phyloP scores from a whole-genome alignment of 768 basidiomycete species.

The Leccinum boreale region DNA sequence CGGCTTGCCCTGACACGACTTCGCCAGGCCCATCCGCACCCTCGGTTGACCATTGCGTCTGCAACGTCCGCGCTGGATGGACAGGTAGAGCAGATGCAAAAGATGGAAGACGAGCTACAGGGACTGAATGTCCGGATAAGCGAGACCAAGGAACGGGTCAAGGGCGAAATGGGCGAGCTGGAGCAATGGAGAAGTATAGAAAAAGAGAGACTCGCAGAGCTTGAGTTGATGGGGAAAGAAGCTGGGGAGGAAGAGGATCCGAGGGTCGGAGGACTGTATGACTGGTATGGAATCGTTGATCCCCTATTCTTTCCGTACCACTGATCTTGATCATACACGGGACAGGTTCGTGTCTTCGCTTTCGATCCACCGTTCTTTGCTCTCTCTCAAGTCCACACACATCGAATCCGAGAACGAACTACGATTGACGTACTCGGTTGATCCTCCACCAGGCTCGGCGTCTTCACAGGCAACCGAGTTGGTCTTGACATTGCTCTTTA shows the following conservation, averaged over 20 bases:
- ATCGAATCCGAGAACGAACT: constrained; percentile 75
- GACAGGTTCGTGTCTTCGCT: constrained; percentile 71
- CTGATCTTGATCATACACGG: background rate
- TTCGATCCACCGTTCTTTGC: constrained; percentile 57
- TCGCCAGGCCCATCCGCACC: constrained; percentile 74
- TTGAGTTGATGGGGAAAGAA: constrained; percentile 50
- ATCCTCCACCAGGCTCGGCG: constrained; percentile 25
- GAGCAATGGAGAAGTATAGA: constrained; percentile 63
- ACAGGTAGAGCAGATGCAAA: constrained; percentile 79
- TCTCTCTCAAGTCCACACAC: constrained; percentile 56
- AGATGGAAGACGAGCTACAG: constrained; percentile 64
- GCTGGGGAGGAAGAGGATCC: constrained; percentile 60
- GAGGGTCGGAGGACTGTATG: constrained; percentile 60
- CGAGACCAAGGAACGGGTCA: constrained; percentile 58
- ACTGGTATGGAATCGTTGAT: constrained; percentile 50
- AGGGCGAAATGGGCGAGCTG: constrained; percentile 49
- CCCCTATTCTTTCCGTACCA: background rate
- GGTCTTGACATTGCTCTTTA: constrained; percentile 59
- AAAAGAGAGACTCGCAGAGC: constrained; percentile 56
- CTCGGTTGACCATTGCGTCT: constrained; percentile 71
- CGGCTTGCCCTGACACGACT: constrained; percentile 77
- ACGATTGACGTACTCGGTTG: constrained; percentile 60
- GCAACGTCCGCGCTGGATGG: constrained; percentile 72
- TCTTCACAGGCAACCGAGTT: constrained; percentile 33
- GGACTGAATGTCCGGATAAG: constrained; percentile 47